Percentiles rank a stretch among this genome's conserved stretches.
Conservation (phyloP, 208 protist genomes). For the Naegleria lovaniensis region DNA sequence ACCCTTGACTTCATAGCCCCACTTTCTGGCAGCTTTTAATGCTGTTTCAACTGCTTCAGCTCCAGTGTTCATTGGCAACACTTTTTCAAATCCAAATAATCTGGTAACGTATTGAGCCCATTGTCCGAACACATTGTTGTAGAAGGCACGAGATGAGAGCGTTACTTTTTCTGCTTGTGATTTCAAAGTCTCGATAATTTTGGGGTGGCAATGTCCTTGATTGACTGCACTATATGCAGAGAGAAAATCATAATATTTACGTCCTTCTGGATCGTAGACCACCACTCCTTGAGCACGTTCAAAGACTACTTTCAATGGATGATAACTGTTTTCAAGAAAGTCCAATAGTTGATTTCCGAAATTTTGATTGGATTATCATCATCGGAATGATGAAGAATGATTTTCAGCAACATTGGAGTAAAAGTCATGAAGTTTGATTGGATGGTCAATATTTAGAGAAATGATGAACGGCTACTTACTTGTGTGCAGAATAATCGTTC, state of each 20-base stretch:
- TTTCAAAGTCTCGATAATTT: conserved; percentile 62
- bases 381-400: background rate
- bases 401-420: background rate
- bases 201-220: conserved; percentile 83
- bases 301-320: conserved; percentile 72
- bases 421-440: background rate
- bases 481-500: conserved; percentile 38
- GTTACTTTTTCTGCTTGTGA: conserved; percentile 57
- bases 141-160: conserved; percentile 66
- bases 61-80: conserved; percentile 88
- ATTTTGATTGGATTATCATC: background rate
- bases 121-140: conserved; percentile 57
- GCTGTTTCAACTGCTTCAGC: conserved; percentile 74
- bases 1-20: conserved; percentile 73
- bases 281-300: conserved; percentile 52
- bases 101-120: conserved; percentile 56
- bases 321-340: conserved; percentile 54
- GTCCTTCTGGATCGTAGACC: conserved; percentile 79
- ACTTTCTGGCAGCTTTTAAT: conserved; percentile 77
- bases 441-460: too few relatives aligned
- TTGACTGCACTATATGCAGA: conserved; percentile 82
- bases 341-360: background rate
- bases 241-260: conserved; percentile 69
- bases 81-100: conserved; percentile 60
- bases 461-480: conserved; percentile 58